phyloP scores from a whole-genome alignment of 176 grass and related monocot genomes.

The Pontederia paniculata region DNA sequence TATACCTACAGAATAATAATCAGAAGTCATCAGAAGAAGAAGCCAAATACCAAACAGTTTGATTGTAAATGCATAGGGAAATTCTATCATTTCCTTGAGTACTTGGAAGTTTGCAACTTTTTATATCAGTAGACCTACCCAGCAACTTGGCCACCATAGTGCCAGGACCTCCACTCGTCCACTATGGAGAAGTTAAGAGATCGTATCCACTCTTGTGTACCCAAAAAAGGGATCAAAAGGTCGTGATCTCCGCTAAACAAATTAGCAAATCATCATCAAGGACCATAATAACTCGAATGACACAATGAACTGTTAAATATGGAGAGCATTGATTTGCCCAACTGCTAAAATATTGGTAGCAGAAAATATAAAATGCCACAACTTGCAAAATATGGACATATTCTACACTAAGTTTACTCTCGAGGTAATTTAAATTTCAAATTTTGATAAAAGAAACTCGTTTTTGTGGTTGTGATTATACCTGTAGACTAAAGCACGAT shows the following conservation, averaged over 20 bases:
- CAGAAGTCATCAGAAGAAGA: not conserved
- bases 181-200: slow-evolving; percentile 39
- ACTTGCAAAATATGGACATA: too few relatives aligned
- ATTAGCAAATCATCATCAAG: not conserved
- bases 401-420: too few relatives aligned
- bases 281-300: not conserved
- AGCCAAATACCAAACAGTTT: not conserved
- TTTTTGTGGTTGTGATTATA: not conserved
- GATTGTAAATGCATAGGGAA: not conserved
- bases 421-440: not conserved
- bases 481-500: slow-evolving; percentile 24
- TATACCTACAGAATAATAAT: slow-evolving; percentile 15
- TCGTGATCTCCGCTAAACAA: slow-evolving; percentile 38
- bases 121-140: slow-evolving; percentile 16
- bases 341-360: not conserved
- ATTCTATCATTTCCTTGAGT: not conserved
- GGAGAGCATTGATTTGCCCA: too few relatives aligned
- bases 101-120: not conserved
- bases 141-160: slow-evolving; percentile 27
- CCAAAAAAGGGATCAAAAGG: slow-evolving; percentile 6
- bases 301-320: too few relatives aligned
- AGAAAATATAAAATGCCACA: not conserved
- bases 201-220: slow-evolving; percentile 39
- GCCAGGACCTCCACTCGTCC: slow-evolving; percentile 43
- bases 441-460: not conserved